Base-by-base conservation (phyloP, 441 rosid species). In the Iberis amara region DNA sequence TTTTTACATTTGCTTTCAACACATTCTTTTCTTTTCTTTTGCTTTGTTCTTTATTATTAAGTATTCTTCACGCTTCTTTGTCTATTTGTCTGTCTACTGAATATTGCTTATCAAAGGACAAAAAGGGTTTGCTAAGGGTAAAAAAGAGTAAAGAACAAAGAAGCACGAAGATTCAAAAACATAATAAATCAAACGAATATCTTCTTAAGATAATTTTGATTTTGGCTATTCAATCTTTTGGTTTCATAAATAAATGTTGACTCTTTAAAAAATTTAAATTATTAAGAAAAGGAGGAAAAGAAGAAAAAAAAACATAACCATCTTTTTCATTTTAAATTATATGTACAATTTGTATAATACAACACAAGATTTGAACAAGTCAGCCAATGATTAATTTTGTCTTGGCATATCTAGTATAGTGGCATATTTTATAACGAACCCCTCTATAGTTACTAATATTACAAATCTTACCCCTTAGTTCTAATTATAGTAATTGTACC, bases 401-500 rank as follows among this genome's bases (percentile, higher is more conserved):
- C 27, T 24, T 2, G 4, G 27, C 27, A 24, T 24, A 24, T 24
- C 27, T 24, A 24, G 27, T 24, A n/a, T n/a, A n/a, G n/a, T n/a
- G n/a, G 27, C 27, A 24, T 24, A 24, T 59, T 39, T 65, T 51
- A 11, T 56, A 52, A 42, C 31, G 23, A 30, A 30, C 48, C 54
- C 52, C 33, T 30, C 33, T 5, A 30, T 56, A 6, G 5, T 18
- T 55, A 36, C 8, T 11, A 23, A 4, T 12, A 46, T 33, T 52
- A 53, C 51, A 46, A 51, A 21, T 28, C 11, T 82, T 64, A 83
- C 52, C 91, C 95, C 75, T 68, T 91, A 60, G 98, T 91, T 76
- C 96, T 81, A 39, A 91, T 80, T 40, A 91, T 91, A 13, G 98
- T 91, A 68, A 91, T 80, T 2, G 96, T 88, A 69, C 98, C 98